phyloP scores from a whole-genome alignment of 2,329 filamentous ascomycete species.

The Trichoderma lentiforme region DNA sequence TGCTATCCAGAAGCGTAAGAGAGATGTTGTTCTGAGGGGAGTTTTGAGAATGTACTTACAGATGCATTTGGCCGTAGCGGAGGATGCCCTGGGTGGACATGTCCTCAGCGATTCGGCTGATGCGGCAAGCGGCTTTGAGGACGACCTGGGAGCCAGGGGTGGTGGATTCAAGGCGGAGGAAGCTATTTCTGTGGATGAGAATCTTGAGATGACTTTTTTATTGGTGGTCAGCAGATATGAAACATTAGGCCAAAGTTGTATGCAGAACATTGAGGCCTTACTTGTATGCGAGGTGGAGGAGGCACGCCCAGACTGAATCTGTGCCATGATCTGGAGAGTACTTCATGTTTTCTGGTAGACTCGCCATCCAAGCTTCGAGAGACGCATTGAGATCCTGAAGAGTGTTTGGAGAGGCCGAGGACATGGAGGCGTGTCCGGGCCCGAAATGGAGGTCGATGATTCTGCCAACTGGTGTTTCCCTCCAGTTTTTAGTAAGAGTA shows the following conservation, averaged over 20 bases:
- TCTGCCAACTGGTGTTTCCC: slow-evolving; percentile 29
- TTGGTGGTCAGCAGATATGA: not conserved
- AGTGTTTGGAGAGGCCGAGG: not conserved
- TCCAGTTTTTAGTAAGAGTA: not conserved
- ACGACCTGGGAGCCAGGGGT: slow-evolving; percentile 31
- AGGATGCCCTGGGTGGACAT: slow-evolving; percentile 35
- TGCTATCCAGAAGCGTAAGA: slow-evolving; percentile 22
- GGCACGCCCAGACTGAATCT: slow-evolving; percentile 35
- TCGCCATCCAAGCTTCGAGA: slow-evolving; percentile 34
- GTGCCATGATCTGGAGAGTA: slow-evolving; percentile 32
- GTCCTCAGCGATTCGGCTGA: slow-evolving; percentile 38
- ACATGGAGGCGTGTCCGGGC: slow-evolving; percentile 30
- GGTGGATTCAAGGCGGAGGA: slow-evolving; percentile 29
- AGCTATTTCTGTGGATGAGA: slow-evolving; percentile 35
- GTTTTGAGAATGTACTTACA: slow-evolving; percentile 25
- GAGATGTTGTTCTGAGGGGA: not conserved
- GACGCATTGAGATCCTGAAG: slow-evolving; percentile 27
- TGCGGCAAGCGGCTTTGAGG: slow-evolving; percentile 33
- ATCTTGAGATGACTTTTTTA: slow-evolving; percentile 33
- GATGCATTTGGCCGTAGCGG: slow-evolving; percentile 38
- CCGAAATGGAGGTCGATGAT: slow-evolving; percentile 38
- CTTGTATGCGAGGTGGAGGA: slow-evolving; percentile 39
- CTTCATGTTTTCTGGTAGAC: slow-evolving; percentile 32
- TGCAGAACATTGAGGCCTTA: slow-evolving; percentile 14
- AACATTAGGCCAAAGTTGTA: not conserved